Evolutionary conservation across 306 rosid species (phyloP).

Genomic region (Medicago ruthenica): DNA sequence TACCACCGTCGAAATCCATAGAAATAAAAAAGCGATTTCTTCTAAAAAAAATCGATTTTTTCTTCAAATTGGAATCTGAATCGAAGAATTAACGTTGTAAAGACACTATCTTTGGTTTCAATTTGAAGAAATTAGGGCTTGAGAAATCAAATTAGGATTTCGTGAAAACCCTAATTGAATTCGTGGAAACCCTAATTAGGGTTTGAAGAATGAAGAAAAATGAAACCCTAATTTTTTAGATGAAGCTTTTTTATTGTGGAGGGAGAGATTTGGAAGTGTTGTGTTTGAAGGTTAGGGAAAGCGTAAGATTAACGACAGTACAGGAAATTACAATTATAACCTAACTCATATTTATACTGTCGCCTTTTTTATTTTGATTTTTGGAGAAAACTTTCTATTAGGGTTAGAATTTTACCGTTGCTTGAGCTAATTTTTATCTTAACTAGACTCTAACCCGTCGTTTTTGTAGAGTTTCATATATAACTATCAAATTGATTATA

Average conservation of each 20-base stretch:
- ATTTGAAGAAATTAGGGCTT: neutral
- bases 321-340: neutral
- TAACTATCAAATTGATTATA: too few relatives aligned
- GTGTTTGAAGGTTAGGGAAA: neutral
- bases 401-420: neutral
- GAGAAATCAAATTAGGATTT: slow-evolving; percentile 10
- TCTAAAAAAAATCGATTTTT: neutral
- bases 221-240: slow-evolving; percentile 39
- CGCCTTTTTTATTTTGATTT: neutral
- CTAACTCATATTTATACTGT: neutral
- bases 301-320: slow-evolving; percentile 21
- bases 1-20: slow-evolving; percentile 84
- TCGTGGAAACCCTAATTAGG: slow-evolving; percentile 41
- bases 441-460: too few relatives aligned
- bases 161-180: neutral
- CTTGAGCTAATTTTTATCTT: neutral
- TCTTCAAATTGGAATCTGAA: neutral
- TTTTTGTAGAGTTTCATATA: too few relatives aligned
- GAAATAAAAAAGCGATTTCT: neutral
- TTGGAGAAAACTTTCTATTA: neutral
- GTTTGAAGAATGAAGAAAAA: slow-evolving; percentile 11
- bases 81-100: neutral
- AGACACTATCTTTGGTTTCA: neutral
- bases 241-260: neutral
- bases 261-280: neutral